phyloP scores from a whole-genome alignment of 1,284 basidiomycete species.

The Trichosporon asahii region DNA sequence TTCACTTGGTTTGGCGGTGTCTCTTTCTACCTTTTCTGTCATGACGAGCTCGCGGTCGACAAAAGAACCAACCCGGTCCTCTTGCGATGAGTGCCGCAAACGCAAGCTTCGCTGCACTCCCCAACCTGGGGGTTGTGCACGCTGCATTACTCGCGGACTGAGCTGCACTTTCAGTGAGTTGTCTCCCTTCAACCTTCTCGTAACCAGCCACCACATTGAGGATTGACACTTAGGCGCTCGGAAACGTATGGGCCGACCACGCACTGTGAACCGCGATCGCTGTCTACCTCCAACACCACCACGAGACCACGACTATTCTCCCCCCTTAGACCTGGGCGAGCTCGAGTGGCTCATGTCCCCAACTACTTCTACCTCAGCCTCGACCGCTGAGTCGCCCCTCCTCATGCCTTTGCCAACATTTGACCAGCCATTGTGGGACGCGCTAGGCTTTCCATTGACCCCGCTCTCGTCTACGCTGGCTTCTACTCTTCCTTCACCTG shows the following conservation, averaged over 20 bases:
- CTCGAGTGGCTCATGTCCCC: conserved; percentile 1
- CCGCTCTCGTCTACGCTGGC: neutral
- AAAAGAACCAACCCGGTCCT: neutral
- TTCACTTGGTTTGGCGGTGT: too few species aligned
- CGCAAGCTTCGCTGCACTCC: neutral
- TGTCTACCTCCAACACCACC: too few species aligned
- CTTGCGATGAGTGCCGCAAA: neutral
- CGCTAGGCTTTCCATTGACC: neutral
- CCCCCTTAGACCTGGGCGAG: neutral
- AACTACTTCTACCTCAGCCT: neutral
- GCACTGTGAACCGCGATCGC: neutral
- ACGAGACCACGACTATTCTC: neutral
- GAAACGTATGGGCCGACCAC: neutral
- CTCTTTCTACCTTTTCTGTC: neutral
- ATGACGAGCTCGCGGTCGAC: neutral
- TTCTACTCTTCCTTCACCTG: neutral
- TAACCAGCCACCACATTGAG: too few species aligned
- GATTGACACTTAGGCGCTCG: neutral
- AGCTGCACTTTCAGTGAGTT: neutral
- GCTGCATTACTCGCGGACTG: neutral
- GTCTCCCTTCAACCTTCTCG: too few species aligned
- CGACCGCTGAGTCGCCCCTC: neutral
- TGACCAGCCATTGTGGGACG: neutral
- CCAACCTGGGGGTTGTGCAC: neutral
- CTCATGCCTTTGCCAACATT: neutral